Evolutionary conservation across 306 rosid genomes (phyloP).

Genomic region (Chamaecrista fasciculata): DNA sequence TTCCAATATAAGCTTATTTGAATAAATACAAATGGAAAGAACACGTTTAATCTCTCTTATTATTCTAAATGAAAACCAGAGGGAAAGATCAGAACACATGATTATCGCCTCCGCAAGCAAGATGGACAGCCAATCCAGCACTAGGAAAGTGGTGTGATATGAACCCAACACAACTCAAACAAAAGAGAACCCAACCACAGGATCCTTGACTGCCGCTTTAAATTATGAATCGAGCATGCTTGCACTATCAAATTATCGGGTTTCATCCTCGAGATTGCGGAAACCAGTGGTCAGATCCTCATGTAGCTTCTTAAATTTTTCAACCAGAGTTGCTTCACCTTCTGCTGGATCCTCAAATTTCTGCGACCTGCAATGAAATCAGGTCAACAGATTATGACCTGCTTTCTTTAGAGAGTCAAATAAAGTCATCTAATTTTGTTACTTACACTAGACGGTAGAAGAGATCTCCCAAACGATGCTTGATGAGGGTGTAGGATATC

Average conservation of each 20-base stretch:
- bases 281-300: constrained; percentile 89
- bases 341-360: constrained; percentile 99
- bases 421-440: constrained; percentile 6
- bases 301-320: constrained; percentile 72
- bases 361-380: constrained; percentile 70
- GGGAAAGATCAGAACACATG: constrained; percentile 31
- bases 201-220: constrained; percentile 32
- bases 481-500: constrained; percentile 77
- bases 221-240: constrained; percentile 15
- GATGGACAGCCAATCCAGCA: constrained; percentile 38
- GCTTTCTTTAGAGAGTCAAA: constrained; percentile 15
- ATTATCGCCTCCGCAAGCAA: constrained; percentile 43
- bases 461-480: constrained; percentile 97
- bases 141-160: constrained; percentile 34
- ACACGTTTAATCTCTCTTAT: constrained; percentile 43
- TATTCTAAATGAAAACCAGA: constrained; percentile 34
- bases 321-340: constrained; percentile 79
- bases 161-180: constrained; percentile 25
- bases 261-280: constrained; percentile 98
- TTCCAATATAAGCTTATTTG: constrained; percentile 42
- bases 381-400: constrained; percentile 28
- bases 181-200: constrained; percentile 20
- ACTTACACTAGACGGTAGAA: constrained; percentile 97
- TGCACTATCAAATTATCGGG: constrained; percentile 55
- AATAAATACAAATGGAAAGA: constrained; percentile 42